Evolutionary conservation across 2,329 filamentous ascomycete species (phyloP), one percentile per base, ranked within the genome.

Genomic region (Davidsoniella australis): DNA sequence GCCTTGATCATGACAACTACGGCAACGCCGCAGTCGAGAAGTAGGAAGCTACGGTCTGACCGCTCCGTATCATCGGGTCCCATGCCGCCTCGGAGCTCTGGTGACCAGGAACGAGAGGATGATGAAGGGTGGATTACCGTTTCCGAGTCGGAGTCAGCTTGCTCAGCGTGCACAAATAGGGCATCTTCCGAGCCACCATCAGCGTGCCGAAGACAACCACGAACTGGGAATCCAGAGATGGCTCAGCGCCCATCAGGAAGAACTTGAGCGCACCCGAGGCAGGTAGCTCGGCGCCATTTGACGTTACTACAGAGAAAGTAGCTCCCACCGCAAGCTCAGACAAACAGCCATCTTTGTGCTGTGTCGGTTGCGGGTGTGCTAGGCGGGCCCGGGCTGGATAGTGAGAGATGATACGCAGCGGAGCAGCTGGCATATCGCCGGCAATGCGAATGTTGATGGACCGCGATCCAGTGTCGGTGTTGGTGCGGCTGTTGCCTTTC

Each of bases 1-100:
- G 45, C 48, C 29, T 53, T 53, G 23, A 53, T 49, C 47, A 49
- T 53, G n/a, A 47, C 39, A 16, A 53, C 51, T 7, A 53, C 51
- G 4, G 51, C 51, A 18, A 42, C 43, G 5, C 51, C 51, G n/a
- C 51, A 49, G 20, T 46, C 41, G 39, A 53, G 33, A 18, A 53
- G 14, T 18, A 53, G 16, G 20, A 53, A 37, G 36, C 51, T 53
- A 8, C 51, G 47, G 18, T 53, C 51, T 2, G 51, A 47, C 18
- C 49, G 42, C 26, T 49, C 38, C 7, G 26, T 29, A 3, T 29
- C 26, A 10, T 49, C 37, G 7, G 38, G 41, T 1, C 38, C 36
- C 9, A 33, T 33, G 6, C 43, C 38, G 12, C 43, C 36, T 20
- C 43, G 42, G 17, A 47, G 24, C 33, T 49, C 47, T 3, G 51